phyloP scores from a whole-genome alignment of 1,284 basidiomycete genomes.

The Apiotrichum gracile region DNA sequence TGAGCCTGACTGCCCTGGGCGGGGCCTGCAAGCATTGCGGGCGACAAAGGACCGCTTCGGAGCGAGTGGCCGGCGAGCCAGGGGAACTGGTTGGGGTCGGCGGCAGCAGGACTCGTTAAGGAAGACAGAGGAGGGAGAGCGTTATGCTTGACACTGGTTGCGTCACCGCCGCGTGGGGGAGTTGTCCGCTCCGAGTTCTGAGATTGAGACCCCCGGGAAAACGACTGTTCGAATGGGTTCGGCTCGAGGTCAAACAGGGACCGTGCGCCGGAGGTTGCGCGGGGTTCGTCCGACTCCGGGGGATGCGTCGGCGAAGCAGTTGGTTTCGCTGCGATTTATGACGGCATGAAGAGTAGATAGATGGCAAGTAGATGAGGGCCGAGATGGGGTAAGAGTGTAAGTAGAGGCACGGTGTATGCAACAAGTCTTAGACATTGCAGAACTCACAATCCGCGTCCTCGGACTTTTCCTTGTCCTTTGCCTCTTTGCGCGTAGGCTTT shows the following conservation, averaged over 20 bases:
- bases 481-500: neutral
- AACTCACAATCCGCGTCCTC: conserved; percentile 10
- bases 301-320: neutral
- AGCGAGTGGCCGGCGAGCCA: conserved; percentile 67
- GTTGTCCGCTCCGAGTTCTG: conserved; percentile 49
- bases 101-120: conserved; percentile 65
- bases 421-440: too few relatives aligned
- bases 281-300: conserved; percentile 1
- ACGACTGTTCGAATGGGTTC: conserved; percentile 95
- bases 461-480: neutral
- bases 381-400: neutral
- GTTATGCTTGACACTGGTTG: conserved; percentile 40
- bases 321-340: conserved; percentile 6
- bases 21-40: conserved; percentile 90
- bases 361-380: neutral
- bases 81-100: conserved; percentile 61
- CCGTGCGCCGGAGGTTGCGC: conserved; percentile 11
- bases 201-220: conserved; percentile 55
- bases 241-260: conserved; percentile 63
- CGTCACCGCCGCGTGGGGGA: conserved; percentile 48
- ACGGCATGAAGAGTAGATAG: conserved; percentile 4
- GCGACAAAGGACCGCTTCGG: conserved; percentile 82
- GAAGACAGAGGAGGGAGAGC: conserved; percentile 80
- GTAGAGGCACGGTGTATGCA: too few relatives aligned
- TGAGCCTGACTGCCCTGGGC: conserved; percentile 9